Conservation (phyloP, 495 filamentous ascomycete species). For the Podospora didyma region DNA sequence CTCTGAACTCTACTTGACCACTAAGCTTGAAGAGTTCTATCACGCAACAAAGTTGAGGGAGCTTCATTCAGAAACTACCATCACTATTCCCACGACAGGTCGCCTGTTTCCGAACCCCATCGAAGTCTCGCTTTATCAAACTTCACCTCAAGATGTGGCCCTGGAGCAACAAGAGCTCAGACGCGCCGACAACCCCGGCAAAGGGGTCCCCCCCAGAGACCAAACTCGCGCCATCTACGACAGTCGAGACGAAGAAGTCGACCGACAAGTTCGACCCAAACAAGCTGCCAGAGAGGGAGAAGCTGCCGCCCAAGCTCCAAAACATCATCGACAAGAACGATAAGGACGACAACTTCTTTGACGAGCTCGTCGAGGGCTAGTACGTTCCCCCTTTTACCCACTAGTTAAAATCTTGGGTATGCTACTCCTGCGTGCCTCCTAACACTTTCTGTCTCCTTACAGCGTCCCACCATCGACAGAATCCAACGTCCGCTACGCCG, state of each 20-base stretch:
- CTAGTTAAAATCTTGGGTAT: too few species aligned
- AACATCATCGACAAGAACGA: conserved; percentile 62
- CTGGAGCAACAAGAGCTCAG: conserved; percentile 35
- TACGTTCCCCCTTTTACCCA: conserved; percentile 45
- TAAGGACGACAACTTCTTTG: conserved; percentile 72
- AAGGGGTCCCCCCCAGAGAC: conserved; percentile 27
- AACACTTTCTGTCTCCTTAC: conserved; percentile 2
- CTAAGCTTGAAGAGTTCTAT: too few species aligned
- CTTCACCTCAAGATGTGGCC: conserved; percentile 29
- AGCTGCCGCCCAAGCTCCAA: conserved; percentile 67
- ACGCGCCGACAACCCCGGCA: conserved; percentile 28
- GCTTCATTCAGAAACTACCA: not conserved
- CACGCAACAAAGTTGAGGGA: too few species aligned
- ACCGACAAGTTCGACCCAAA: conserved; percentile 28
- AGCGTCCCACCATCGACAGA: conserved; percentile 82
- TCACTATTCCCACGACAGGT: not conserved
- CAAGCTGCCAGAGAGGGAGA: conserved; percentile 54
- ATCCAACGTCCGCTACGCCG: conserved; percentile 82
- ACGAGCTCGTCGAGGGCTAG: conserved; percentile 74
- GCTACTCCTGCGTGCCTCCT: too few species aligned
- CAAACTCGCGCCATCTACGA: conserved; percentile 10
- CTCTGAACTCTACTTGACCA: too few species aligned
- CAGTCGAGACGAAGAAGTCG: conserved; percentile 18
- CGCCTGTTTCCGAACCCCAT: not conserved
- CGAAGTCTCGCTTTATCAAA: not conserved